These are phyloP conservation scores for Penicillium manginii DNA, from an alignment of 495 filamentous ascomycete species.

Conservation along the genomic window DNA sequence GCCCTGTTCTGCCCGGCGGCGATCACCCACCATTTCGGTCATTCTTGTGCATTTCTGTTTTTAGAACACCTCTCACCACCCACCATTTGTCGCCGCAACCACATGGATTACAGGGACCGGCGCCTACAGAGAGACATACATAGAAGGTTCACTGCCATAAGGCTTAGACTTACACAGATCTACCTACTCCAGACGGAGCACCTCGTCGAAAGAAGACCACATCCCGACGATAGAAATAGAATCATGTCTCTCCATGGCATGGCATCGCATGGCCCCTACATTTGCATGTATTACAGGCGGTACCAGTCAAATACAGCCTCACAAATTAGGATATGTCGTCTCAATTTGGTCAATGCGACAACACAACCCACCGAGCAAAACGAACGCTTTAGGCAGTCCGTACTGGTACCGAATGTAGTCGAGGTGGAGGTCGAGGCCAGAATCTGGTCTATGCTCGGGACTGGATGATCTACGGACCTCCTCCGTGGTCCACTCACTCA, in stretches of 20 bases:
- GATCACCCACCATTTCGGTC: neutral
- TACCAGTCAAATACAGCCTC: neutral
- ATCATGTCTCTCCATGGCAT: neutral
- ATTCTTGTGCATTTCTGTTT: constrained; percentile 11
- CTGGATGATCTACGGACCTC: neutral
- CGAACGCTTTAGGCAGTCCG: too few species aligned
- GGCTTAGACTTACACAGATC: neutral
- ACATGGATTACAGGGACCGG: constrained; percentile 15
- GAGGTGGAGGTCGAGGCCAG: neutral
- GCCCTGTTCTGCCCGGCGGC: neutral
- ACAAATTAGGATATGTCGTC: neutral
- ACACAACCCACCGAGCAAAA: too few species aligned
- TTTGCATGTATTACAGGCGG: neutral
- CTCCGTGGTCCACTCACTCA: too few species aligned
- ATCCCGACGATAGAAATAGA: neutral
- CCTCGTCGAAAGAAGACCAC: too few species aligned
- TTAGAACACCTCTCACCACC: constrained; percentile 10
- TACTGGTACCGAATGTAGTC: neutral
- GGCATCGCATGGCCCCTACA: neutral
- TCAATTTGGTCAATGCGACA: neutral
- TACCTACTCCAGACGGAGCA: too few species aligned
- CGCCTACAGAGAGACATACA: neutral
- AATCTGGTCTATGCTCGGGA: neutral
- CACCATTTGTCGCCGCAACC: constrained; percentile 12
- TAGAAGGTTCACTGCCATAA: neutral